These are phyloP conservation scores for Dioscorea cayenensis DNA, from an alignment of 116 monocot species.

Conservation along the genomic window DNA sequence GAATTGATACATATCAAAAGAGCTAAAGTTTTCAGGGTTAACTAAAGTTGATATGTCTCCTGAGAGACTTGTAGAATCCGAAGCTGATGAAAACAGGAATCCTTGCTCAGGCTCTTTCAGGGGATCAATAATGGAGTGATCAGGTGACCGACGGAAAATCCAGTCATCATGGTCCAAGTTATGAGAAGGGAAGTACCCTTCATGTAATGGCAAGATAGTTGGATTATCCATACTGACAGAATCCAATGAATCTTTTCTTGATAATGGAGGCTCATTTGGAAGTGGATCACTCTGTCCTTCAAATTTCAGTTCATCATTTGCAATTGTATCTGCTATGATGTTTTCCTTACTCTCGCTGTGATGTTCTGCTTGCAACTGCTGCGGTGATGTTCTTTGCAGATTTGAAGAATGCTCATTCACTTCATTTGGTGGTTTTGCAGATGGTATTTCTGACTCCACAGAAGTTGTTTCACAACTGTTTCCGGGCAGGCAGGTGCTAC, in stretches of 20 bases:
- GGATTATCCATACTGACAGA: slow-evolving; percentile 9
- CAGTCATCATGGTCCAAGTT: slow-evolving; percentile 22
- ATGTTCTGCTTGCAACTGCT: neutral
- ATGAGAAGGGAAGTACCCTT: slow-evolving; percentile 10
- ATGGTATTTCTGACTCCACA: slow-evolving; percentile 17
- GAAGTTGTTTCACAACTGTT: slow-evolving; percentile 12
- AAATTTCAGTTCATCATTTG: slow-evolving; percentile 7
- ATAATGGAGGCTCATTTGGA: slow-evolving; percentile 1
- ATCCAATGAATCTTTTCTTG: slow-evolving; percentile 12
- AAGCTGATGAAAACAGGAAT: slow-evolving; percentile 12
- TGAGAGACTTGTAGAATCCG: slow-evolving; percentile 24
- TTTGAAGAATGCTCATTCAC: slow-evolving; percentile 2
- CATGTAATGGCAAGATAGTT: slow-evolving; percentile 7
- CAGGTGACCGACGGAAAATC: slow-evolving; percentile 20
- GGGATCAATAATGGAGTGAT: slow-evolving; percentile 23
- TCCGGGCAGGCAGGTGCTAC: neutral
- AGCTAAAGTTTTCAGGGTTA: slow-evolving; percentile 20
- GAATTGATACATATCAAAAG: slow-evolving; percentile 26
- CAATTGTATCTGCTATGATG: neutral
- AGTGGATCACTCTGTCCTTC: slow-evolving; percentile 4
- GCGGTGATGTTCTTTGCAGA: neutral
- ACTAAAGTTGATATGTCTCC: slow-evolving; percentile 44
- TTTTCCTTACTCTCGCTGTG: slow-evolving; percentile 6
- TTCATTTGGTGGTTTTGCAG: slow-evolving; percentile 8
- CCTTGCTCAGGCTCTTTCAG: slow-evolving; percentile 1